Base-by-base conservation (phyloP, 345 rosid genomes). In the Carallia brachiata region DNA sequence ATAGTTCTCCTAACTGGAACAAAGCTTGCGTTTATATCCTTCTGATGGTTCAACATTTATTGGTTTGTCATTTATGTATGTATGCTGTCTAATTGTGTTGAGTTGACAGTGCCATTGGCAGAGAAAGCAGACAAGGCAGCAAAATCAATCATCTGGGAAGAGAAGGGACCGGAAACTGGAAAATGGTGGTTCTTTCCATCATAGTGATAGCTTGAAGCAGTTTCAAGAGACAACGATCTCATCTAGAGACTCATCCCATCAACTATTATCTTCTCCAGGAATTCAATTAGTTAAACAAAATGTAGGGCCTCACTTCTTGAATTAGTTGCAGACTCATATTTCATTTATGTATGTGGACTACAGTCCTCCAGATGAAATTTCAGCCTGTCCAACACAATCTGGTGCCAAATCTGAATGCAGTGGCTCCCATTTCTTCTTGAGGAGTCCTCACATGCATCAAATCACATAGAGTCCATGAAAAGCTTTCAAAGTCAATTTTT, bases 371-470 rank as follows among this genome's bases (percentile, higher is more conserved):
- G 85, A 81, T 73, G 85, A 82, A 78, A 65, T 82, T 50, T 84
- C 90, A 73, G 84, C 73, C 27, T 76, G 82, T 65, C 80, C 86
- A 64, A 75, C 77, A 78, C 82, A 78, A 59, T 77, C 89, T 69
- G 77, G 82, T 76, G 61, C 63, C 75, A 87, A 72, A 78, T 84
- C 83, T 61, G 89, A 76, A 77, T 83, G 77, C 67, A 85, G 75
- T 65, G 73, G 77, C 50, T 79, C 64, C 77, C 77, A 63, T 80
- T 82, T 64, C 72, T 75, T n/a, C n/a, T n/a, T n/a, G n/a, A n/a
- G n/a, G n/a, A 78, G 70, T 85, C 87, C 36, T 86, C 88, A 56
- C 78, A 78, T 83, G 77, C 86, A 68, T 90, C 96, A 64, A 89
- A 81, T 72, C 89, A 73, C 67, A 82, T 78, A 65, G 83, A 78